Evolutionary conservation across 805 yeast genomes (phyloP).

Genomic region (Millerozyma miso): DNA sequence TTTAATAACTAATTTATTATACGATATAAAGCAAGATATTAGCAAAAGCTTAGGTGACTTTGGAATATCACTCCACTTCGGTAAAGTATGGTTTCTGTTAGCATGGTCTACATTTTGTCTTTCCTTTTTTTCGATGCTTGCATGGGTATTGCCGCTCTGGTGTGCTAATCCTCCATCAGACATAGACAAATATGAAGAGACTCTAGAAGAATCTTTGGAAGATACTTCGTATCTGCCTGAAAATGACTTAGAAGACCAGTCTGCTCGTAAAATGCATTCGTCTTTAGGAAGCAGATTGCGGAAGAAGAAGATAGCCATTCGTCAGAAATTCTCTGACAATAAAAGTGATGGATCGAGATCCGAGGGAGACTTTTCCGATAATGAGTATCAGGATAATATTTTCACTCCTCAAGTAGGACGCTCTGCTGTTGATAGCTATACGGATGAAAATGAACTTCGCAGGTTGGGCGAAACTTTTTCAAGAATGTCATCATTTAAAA

Average conservation of each 20-base stretch:
- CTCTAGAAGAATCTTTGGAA: neutral
- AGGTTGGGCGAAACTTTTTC: constrained; percentile 35
- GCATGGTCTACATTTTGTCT: constrained; percentile 34
- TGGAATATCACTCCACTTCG: constrained; percentile 44
- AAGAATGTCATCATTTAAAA: constrained; percentile 29
- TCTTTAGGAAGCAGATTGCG: neutral
- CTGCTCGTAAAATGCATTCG: neutral
- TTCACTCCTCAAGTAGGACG: neutral
- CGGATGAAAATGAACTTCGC: constrained; percentile 28
- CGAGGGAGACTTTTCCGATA: constrained; percentile 4
- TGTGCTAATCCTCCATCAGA: constrained; percentile 45
- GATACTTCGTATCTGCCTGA: neutral
- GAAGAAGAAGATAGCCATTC: neutral
- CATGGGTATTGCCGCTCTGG: constrained; percentile 42
- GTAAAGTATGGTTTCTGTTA: constrained; percentile 38
- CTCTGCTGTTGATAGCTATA: constrained; percentile 4
- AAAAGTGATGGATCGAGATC: constrained; percentile 1
- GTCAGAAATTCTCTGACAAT: constrained; percentile 3
- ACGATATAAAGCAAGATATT: constrained; percentile 21
- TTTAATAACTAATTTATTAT: constrained; percentile 24
- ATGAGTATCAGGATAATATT: neutral
- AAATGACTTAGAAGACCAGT: neutral
- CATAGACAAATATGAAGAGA: constrained; percentile 16
- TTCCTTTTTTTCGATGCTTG: constrained; percentile 20
- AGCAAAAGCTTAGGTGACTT: constrained; percentile 34